phyloP scores from a whole-genome alignment of 2,329 filamentous ascomycete species.

The Xylariaceae sp. region DNA sequence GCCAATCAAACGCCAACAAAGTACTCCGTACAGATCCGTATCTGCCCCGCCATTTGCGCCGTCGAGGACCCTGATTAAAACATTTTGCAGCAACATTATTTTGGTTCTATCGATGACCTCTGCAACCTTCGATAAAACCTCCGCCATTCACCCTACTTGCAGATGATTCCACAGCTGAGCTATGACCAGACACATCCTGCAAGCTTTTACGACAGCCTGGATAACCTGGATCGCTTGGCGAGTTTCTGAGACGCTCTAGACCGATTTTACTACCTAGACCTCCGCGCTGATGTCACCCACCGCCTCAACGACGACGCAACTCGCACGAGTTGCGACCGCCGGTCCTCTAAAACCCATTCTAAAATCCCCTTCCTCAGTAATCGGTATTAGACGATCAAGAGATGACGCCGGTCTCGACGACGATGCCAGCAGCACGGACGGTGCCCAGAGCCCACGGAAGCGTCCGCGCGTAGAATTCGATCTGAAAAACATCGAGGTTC shows the following conservation, averaged over 20 bases:
- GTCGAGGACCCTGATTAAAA: slow-evolving; percentile 13
- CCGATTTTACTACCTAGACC: slow-evolving; percentile 4
- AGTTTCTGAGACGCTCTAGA: slow-evolving; percentile 17
- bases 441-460: slow-evolving; percentile 56
- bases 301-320: slow-evolving; percentile 36
- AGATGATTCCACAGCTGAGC: slow-evolving; percentile 5
- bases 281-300: slow-evolving; percentile 32
- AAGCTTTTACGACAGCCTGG: slow-evolving; percentile 23
- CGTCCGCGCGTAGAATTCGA: slow-evolving; percentile 65
- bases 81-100: no score
- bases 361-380: slow-evolving; percentile 52
- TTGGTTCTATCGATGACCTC: slow-evolving; percentile 1
- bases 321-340: slow-evolving; percentile 40
- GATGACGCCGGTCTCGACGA: slow-evolving; percentile 50
- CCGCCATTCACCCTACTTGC: not conserved
- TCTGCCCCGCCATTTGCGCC: slow-evolving; percentile 20
- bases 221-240: slow-evolving; percentile 27
- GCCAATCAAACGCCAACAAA: slow-evolving; percentile 17
- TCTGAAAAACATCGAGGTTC: slow-evolving; percentile 62
- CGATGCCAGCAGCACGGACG: slow-evolving; percentile 41
- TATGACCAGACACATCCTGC: slow-evolving; percentile 32
- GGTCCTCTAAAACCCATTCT: slow-evolving; percentile 62
- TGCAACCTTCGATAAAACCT: not conserved
- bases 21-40: no score
- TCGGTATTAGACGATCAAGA: slow-evolving; percentile 52